Evolutionary conservation across 192 early-diverging fungal species (phyloP).

Genomic region (Coemansia sp.): DNA sequence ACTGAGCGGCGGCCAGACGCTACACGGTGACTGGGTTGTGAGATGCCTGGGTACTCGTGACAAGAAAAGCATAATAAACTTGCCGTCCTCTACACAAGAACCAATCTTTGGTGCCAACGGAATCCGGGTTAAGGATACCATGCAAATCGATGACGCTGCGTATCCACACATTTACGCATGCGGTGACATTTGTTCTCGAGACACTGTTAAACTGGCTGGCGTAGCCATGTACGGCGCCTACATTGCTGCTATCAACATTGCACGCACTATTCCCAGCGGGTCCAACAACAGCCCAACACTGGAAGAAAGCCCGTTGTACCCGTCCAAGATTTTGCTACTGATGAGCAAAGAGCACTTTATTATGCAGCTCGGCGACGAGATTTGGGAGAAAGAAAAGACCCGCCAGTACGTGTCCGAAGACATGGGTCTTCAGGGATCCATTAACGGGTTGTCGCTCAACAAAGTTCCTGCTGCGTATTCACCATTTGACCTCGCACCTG

Average conservation of each 20-base stretch:
- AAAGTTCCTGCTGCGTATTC: slow-evolving; percentile 5
- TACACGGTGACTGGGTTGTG: slow-evolving; percentile 22
- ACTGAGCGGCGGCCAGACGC: slow-evolving; percentile 5
- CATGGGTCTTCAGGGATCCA: slow-evolving; percentile 29
- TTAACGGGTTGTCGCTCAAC: slow-evolving; percentile 17
- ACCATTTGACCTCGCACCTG: not conserved
- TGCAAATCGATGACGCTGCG: slow-evolving; percentile 60
- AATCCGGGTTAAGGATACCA: slow-evolving; percentile 57
- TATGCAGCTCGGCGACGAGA: slow-evolving; percentile 29
- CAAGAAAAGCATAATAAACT: slow-evolving; percentile 5
- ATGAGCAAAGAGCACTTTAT: slow-evolving; percentile 34
- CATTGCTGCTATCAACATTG: slow-evolving; percentile 40
- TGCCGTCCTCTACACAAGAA: not conserved
- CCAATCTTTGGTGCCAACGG: slow-evolving; percentile 13
- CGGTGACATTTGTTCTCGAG: slow-evolving; percentile 62
- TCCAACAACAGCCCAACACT: not conserved
- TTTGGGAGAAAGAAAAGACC: slow-evolving; percentile 24
- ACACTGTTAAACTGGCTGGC: slow-evolving; percentile 42
- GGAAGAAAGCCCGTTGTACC: slow-evolving; percentile 11
- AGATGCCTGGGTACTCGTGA: slow-evolving; percentile 24
- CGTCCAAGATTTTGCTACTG: slow-evolving; percentile 37
- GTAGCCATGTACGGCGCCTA: slow-evolving; percentile 43
- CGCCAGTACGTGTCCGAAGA: slow-evolving; percentile 17
- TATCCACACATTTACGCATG: slow-evolving; percentile 69
- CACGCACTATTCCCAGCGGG: slow-evolving; percentile 9